These are phyloP conservation scores for Dioscorea cayenensis DNA, from an alignment of 116 monocot genomes.

Conservation along the genomic window DNA sequence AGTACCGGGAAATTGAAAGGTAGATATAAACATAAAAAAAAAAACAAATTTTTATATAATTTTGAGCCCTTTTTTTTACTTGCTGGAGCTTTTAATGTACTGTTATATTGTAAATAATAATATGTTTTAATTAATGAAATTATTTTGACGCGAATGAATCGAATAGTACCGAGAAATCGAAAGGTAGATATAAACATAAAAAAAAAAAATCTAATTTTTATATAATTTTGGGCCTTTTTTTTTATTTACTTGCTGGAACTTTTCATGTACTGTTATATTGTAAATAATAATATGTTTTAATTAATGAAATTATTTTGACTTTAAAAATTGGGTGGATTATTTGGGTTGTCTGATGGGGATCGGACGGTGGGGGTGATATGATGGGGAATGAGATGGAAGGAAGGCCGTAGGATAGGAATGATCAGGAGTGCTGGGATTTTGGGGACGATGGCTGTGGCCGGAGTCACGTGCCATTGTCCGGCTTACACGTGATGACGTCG, in stretches of 20 bases:
- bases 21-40: background rate
- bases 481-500: background rate
- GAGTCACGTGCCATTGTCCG: background rate
- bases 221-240: background rate
- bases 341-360: too few relatives aligned
- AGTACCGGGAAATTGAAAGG: background rate
- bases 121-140: too few relatives aligned
- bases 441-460: background rate
- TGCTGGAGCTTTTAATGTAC: background rate
- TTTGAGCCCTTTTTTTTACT: background rate
- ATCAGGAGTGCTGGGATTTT: background rate
- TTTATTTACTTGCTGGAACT: background rate
- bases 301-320: too few relatives aligned
- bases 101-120: background rate
- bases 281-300: too few relatives aligned
- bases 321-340: too few relatives aligned
- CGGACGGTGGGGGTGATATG: background rate
- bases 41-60: background rate
- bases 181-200: too few relatives aligned
- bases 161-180: too few relatives aligned
- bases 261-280: background rate
- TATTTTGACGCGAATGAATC: slow-evolving; percentile 6
- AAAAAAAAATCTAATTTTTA: too few relatives aligned
- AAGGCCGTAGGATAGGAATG: background rate
- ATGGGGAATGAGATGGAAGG: background rate